Evolutionary conservation across 2,329 filamentous ascomycete genomes (phyloP), one percentile per base, ranked within the genome.

Genomic region (Diaporthe capsici): DNA sequence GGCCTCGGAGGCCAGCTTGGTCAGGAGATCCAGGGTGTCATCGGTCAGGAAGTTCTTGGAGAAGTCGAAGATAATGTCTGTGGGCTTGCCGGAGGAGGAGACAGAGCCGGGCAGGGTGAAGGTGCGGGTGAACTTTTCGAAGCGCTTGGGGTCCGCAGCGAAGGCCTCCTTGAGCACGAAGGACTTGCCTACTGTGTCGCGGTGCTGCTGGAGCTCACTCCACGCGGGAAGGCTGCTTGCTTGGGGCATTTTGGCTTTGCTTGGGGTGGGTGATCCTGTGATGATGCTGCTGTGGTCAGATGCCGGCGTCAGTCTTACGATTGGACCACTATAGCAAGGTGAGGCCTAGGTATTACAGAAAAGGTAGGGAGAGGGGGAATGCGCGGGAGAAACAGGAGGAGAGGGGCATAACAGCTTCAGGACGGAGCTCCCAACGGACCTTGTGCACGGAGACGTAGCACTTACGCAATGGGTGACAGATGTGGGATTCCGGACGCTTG

Each of bases 1-100:
- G 79, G 96, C 95, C 87, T 98, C 94, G 86, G 96, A 93, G 78
- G 97, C 97, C 39, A 99, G 92, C 88, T 98, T 93, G 81, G 97
- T 90, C 72, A 99, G 91, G 68, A 98, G 90, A 79, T 93, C 90
- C 71, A 98, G 89, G 6, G 96, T 98, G 87, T 98, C 96, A 80
- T 98, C 94, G 77, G 94, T 97, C 81, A 98, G 85, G 86, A 99
- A 96, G 91, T 99, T 99, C 92, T 99, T 99, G 89, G 94, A 97
- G 88, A 98, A 99, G 87, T 99, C 97, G 86, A 98, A 99, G 78
- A 99, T 91, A 82, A 97, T 97, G 79, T 98, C 95, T 80, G 92
- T 93, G 82, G 90, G 90, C 77, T 79, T 78, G 72, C 79, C 76
- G 71, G 78, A 79, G 77, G 82, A 82, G 82, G 97, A 94, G 80